phyloP scores from a whole-genome alignment of 768 basidiomycete genomes.

The Naganishia vishniacii region DNA sequence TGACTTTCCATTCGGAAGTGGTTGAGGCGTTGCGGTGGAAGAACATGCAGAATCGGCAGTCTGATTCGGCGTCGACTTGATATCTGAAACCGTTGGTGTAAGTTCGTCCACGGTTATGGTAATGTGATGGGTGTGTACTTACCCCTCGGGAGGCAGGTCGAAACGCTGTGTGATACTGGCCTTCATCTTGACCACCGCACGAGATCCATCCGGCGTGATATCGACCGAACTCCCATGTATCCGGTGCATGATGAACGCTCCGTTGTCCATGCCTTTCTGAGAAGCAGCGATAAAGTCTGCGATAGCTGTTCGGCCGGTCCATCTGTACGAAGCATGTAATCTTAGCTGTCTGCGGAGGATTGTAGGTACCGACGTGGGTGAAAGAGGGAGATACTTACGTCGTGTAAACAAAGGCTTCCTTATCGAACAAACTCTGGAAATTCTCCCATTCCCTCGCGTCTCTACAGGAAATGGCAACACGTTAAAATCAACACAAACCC shows the following conservation, averaged over 20 bases:
- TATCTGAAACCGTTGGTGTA: conserved; percentile 3
- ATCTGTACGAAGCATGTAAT: background rate
- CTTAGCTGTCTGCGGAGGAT: too few relatives aligned
- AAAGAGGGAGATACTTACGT: background rate
- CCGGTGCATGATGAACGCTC: conserved; percentile 29
- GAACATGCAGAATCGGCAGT: conserved; percentile 41
- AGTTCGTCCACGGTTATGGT: background rate
- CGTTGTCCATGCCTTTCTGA: conserved; percentile 19
- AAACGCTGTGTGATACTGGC: conserved; percentile 39
- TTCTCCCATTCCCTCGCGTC: conserved; percentile 21
- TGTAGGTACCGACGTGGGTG: too few relatives aligned
- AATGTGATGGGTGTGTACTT: conserved; percentile 21
- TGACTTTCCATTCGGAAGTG: conserved; percentile 8
- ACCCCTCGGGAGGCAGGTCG: conserved; percentile 29
- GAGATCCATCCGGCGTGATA: conserved; percentile 31
- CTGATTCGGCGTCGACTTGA: conserved; percentile 41
- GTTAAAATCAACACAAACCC: background rate
- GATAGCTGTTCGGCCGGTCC: conserved; percentile 11
- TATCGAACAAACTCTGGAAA: conserved; percentile 18
- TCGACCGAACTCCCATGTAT: conserved; percentile 40
- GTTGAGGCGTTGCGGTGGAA: conserved; percentile 25
- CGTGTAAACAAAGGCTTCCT: conserved; percentile 24
- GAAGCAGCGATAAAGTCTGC: conserved; percentile 15
- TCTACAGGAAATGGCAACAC: background rate
- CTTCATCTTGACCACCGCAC: conserved; percentile 31